Percentiles rank a stretch among this genome's conserved stretches.
phyloP scores from a whole-genome alignment of 208 protist species.

The Novymonas esmeraldas region DNA sequence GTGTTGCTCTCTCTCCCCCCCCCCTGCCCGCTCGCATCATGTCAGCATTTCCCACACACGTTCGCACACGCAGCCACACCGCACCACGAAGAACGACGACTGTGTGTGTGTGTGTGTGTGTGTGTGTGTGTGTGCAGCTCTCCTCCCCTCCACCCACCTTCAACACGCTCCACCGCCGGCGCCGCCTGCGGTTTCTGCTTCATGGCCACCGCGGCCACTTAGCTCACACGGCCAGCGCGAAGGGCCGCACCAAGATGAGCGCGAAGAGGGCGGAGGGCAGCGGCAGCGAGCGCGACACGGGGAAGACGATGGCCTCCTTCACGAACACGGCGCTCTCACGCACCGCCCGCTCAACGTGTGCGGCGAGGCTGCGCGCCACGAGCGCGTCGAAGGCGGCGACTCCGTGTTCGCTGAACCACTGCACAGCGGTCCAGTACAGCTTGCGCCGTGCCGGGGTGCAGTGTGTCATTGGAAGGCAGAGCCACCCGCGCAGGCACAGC shows the following conservation, averaged over 20 bases:
- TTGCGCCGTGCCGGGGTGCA: constrained; percentile 23
- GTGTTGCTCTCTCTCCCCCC: no score
- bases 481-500: constrained; percentile 54
- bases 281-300: constrained; percentile 20
- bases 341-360: constrained; percentile 24
- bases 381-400: constrained; percentile 27
- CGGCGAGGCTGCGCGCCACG: constrained; percentile 29
- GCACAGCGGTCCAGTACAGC: constrained; percentile 26
- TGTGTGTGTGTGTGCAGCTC: no score
- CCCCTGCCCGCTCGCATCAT: no score
- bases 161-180: no score
- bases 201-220: neutral
- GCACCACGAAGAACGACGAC: no score
- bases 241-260: constrained; percentile 33
- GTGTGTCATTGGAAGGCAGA: constrained; percentile 33
- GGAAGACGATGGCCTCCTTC: constrained; percentile 20
- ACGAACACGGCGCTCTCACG: constrained; percentile 15
- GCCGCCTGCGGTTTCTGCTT: neutral
- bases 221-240: constrained; percentile 17
- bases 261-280: constrained; percentile 37
- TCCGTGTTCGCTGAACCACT: constrained; percentile 28
- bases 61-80: no score
- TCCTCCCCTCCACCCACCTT: no score
- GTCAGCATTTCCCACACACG: no score
- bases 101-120: no score